Percentiles rank a stretch among this genome's conserved stretches.
Evolutionary conservation across 2,329 filamentous ascomycete genomes (phyloP).

Genomic region (Orbilia ellipsospora): DNA sequence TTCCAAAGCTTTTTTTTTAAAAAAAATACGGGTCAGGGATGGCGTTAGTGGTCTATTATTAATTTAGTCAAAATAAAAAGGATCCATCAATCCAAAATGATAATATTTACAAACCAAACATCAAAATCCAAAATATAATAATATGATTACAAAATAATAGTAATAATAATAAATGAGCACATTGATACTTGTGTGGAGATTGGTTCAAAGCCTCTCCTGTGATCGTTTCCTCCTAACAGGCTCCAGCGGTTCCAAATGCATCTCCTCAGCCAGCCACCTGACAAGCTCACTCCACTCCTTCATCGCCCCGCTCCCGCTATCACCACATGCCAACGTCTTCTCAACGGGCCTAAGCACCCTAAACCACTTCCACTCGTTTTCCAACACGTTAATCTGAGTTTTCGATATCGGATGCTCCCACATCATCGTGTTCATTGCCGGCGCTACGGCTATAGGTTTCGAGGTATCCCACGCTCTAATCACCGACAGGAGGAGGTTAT

Average conservation of each 20-base stretch:
- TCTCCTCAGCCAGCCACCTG: slow-evolving; percentile 68
- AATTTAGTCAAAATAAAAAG: not conserved
- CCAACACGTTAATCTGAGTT: slow-evolving; percentile 75
- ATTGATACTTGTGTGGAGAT: too few relatives aligned
- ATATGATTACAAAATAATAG: not conserved
- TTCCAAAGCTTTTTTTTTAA: not conserved
- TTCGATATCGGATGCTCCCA: slow-evolving; percentile 85
- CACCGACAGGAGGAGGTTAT: slow-evolving; percentile 78
- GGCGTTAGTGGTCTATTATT: not conserved
- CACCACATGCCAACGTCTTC: slow-evolving; percentile 85
- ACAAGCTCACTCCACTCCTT: slow-evolving; percentile 82
- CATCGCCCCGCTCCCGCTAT: slow-evolving; percentile 85
- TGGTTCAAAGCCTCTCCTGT: slow-evolving; percentile 5
- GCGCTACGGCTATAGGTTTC: slow-evolving; percentile 80
- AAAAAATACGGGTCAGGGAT: not conserved
- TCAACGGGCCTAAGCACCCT: slow-evolving; percentile 78
- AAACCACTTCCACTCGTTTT: slow-evolving; percentile 82
- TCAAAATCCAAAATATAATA: not conserved
- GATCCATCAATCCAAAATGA: not conserved
- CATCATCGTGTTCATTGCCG: slow-evolving; percentile 89
- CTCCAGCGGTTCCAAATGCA: slow-evolving; percentile 61
- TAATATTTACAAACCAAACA: not conserved
- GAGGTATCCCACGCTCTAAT: slow-evolving; percentile 87
- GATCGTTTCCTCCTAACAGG: slow-evolving; percentile 15
- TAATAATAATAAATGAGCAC: not conserved